Conservation (phyloP, 805 yeast species). For the Blastobotrys robertii region DNA sequence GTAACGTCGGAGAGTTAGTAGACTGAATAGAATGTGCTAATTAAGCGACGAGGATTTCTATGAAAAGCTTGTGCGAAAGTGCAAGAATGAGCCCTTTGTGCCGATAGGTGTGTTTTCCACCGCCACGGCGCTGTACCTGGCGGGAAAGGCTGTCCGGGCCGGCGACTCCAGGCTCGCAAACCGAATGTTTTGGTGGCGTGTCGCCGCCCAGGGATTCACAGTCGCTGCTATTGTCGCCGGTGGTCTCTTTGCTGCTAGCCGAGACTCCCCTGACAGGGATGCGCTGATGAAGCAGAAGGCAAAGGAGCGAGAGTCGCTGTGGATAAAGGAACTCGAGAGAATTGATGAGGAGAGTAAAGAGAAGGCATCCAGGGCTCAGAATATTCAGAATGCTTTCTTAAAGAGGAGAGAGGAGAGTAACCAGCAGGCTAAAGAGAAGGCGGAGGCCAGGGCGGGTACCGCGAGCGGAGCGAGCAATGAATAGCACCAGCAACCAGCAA, state of each 20-base stretch:
- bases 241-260: slow-evolving; percentile 36
- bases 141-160: slow-evolving; percentile 61
- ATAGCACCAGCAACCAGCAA: too few relatives aligned
- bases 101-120: slow-evolving; percentile 77
- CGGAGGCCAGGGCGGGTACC: not conserved
- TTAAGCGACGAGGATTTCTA: slow-evolving; percentile 10
- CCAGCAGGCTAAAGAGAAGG: slow-evolving; percentile 4
- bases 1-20: not conserved
- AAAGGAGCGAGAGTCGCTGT: slow-evolving; percentile 67
- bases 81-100: slow-evolving; percentile 81
- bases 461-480: not conserved
- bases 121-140: slow-evolving; percentile 67
- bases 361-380: slow-evolving; percentile 52
- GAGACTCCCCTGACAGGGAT: slow-evolving; percentile 33
- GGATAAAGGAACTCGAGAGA: slow-evolving; percentile 81
- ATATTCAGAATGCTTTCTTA: slow-evolving; percentile 7
- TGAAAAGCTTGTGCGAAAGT: slow-evolving; percentile 29
- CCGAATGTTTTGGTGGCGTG: slow-evolving; percentile 82
- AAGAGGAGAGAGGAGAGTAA: slow-evolving; percentile 5
- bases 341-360: slow-evolving; percentile 65
- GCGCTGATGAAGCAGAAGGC: slow-evolving; percentile 69
- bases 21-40: slow-evolving; percentile 1
- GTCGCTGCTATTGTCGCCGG: slow-evolving; percentile 76
- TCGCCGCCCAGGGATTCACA: slow-evolving; percentile 76
- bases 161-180: slow-evolving; percentile 75